Conservation (phyloP, 164 flowering plant species). For the Houttuynia cordata region DNA sequence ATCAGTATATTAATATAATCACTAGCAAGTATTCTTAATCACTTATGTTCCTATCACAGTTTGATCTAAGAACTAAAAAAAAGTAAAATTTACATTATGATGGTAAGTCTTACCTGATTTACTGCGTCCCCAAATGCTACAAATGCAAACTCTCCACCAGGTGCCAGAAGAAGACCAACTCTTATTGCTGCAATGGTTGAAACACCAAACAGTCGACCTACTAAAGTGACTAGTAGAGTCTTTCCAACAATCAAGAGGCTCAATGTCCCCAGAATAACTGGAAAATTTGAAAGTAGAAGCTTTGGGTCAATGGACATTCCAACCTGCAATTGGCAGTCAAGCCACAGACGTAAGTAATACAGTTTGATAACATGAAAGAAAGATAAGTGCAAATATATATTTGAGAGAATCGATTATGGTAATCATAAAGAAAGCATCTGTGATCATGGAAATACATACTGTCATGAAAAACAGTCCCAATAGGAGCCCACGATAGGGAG, state of each 20-base stretch:
- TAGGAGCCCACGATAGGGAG: conserved; percentile 98
- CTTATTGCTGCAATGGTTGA: conserved; percentile 87
- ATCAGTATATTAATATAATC: no score
- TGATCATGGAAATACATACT: conserved; percentile 28
- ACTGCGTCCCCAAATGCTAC: conserved; percentile 99
- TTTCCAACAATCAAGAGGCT: conserved; percentile 85
- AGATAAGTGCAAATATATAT: background rate
- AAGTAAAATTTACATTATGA: background rate
- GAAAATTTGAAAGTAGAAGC: conserved; percentile 85
- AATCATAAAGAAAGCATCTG: background rate
- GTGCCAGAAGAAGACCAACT: conserved; percentile 97
- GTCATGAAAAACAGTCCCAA: conserved; percentile 99
- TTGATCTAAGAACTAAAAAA: no score
- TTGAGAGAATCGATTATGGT: background rate
- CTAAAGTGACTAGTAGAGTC: conserved; percentile 60
- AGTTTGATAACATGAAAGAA: background rate
- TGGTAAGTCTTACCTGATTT: conserved; percentile 59
- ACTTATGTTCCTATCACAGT: no score
- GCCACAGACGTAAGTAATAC: background rate
- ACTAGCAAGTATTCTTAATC: no score
- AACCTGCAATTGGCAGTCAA: conserved; percentile 46
- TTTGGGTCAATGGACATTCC: conserved; percentile 99
- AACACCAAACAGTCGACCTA: conserved; percentile 81
- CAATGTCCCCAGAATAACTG: conserved; percentile 60
- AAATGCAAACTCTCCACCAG: conserved; percentile 99